Evolutionary conservation across 129 eudicot genomes (phyloP), one percentile per base, ranked within the genome.

Genomic region (Smallanthus sonchifolius): DNA sequence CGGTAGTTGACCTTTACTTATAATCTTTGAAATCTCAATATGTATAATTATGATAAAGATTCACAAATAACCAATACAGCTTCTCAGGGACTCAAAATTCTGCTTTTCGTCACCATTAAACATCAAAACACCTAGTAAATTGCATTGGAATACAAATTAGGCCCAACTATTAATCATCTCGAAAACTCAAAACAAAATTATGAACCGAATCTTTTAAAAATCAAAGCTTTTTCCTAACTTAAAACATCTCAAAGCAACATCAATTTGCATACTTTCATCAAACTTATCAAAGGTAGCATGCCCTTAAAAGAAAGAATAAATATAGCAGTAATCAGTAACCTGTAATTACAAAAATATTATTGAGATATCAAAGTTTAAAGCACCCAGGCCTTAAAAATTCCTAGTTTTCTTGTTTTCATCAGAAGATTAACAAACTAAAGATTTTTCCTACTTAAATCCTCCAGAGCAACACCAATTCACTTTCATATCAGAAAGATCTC

Each of bases 121-220:
- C 67, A 79, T 42, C 59, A 72, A 65, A 61, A 14, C 44, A 79
- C 74, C 78, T 79, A 16, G 35, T 5, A 67, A 49, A 15, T 15
- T 49, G 62, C 69, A 65, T 8, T 13, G 30, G 5, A 35, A 64
- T 54, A 32, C 34, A 14, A 54, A 34, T 69, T 15, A 77, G 52
- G 69, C 44, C 7, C 67, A 71, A 49, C 19, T 15, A 16, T 56
- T 2, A 19, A 59, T 2, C 19, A 42, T 52, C 57, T 40, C 57
- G 10, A 44, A 6, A 67, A n/a, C 54, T 40, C 37, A 28, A 17
- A 19, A 37, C n/a, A 6, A 67, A 76, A 40, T 1, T 63, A 51
- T 61, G n/a, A 14, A 70, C 76, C 14, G 1, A 44, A 75, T 30
- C 4, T 16, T 4, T 32, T 14, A 44, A 16, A 44, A 32, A 43